phyloP scores from a whole-genome alignment of 805 yeast species.

The Hanseniaspora mollemarum region DNA sequence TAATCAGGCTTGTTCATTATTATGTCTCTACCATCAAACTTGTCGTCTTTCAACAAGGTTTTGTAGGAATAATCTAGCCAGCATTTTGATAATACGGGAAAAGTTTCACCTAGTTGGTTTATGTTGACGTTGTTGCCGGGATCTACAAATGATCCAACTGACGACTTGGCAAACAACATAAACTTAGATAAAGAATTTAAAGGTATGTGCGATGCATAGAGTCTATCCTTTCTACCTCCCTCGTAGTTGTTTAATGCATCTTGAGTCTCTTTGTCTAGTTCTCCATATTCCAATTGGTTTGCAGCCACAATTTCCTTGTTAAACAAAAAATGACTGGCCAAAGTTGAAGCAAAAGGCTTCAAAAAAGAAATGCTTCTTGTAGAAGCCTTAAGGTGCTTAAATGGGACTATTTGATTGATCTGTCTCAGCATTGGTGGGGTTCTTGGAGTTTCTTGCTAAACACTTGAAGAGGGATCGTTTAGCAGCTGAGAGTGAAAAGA shows the following conservation, averaged over 20 bases:
- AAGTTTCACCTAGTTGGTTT: constrained; percentile 81
- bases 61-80: constrained; percentile 52
- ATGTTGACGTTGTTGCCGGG: constrained; percentile 68
- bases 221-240: constrained; percentile 26
- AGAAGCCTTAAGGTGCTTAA: no score
- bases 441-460: background rate
- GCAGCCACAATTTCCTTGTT: constrained; percentile 44
- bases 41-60: constrained; percentile 62
- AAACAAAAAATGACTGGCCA: constrained; percentile 21
- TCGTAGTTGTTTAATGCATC: constrained; percentile 30
- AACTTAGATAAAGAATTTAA: constrained; percentile 50
- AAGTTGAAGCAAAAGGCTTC: constrained; percentile 20
- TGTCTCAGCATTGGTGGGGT: background rate
- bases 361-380: background rate
- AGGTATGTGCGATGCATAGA: constrained; percentile 73
- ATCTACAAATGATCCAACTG: constrained; percentile 63
- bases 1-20: constrained; percentile 73
- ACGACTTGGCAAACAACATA: constrained; percentile 58
- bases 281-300: constrained; percentile 27
- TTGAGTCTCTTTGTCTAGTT: constrained; percentile 22
- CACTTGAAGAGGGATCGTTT: background rate
- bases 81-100: constrained; percentile 33
- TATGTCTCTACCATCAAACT: constrained; percentile 54
- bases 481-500: background rate
- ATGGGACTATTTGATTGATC: no score